phyloP scores from a whole-genome alignment of 2,329 filamentous ascomycete species.

The Pseudogymnoascus verrucosus region DNA sequence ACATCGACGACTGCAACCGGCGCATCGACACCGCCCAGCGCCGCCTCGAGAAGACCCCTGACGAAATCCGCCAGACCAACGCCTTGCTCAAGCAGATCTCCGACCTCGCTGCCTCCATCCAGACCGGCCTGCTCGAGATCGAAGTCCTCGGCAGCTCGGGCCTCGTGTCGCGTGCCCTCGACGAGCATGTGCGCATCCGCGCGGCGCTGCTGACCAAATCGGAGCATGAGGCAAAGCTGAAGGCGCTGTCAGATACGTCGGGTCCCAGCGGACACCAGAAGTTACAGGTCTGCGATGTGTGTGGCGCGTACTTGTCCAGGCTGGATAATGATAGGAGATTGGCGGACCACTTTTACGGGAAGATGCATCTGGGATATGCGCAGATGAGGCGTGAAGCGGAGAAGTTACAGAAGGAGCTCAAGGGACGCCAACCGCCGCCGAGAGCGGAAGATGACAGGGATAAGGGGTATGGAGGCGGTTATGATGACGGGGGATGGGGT shows the following conservation, averaged over 20 bases:
- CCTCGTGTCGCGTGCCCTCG: constrained; percentile 71
- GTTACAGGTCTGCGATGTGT: constrained; percentile 96
- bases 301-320: constrained; percentile 84
- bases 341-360: constrained; percentile 97
- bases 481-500: constrained; percentile 38
- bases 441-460: constrained; percentile 39
- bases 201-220: constrained; percentile 73
- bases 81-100: constrained; percentile 77
- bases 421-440: constrained; percentile 56
- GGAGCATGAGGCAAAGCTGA: constrained; percentile 80
- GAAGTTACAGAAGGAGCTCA: constrained; percentile 77
- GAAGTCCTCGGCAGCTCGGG: constrained; percentile 75
- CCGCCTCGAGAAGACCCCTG: constrained; percentile 89
- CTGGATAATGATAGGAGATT: constrained; percentile 90
- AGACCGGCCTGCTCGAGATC: constrained; percentile 76
- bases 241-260: constrained; percentile 81
- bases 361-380: constrained; percentile 97
- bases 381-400: constrained; percentile 96
- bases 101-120: constrained; percentile 70
- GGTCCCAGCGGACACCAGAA: constrained; percentile 96
- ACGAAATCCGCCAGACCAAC: constrained; percentile 95
- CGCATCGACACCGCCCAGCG: constrained; percentile 87
- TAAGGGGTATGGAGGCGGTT: constrained; percentile 45
- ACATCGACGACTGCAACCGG: constrained; percentile 93
- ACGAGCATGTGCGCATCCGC: constrained; percentile 80